A percentile compares a stretch with the other conserved stretches of the same genome.
Evolutionary conservation across 2,329 filamentous ascomycete species (phyloP).

Genomic region (Nothophoma quercina): DNA sequence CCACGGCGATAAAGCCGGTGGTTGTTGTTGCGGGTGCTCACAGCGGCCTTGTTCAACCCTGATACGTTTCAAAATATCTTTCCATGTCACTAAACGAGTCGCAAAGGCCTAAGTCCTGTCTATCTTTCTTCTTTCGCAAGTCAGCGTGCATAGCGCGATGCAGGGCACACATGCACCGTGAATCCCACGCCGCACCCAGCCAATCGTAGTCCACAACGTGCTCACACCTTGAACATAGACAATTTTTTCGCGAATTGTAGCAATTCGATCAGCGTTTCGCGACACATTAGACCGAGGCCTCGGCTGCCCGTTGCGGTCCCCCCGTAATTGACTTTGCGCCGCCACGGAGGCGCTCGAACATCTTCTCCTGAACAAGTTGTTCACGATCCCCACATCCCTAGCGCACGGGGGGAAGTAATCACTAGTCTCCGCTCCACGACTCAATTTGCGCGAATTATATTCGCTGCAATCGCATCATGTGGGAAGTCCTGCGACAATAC

Average conservation of each 20-base stretch:
- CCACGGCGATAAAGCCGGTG: conserved; percentile 28
- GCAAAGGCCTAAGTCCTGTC: neutral
- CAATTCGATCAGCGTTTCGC: conserved; percentile 12
- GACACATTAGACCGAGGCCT: conserved; percentile 25
- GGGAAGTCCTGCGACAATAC: conserved; percentile 19
- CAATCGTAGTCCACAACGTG: conserved; percentile 30
- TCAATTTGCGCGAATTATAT: conserved; percentile 29
- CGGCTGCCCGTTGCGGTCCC: conserved; percentile 31
- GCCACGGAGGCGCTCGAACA: conserved; percentile 15
- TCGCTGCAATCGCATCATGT: conserved; percentile 23
- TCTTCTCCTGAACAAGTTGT: conserved; percentile 14
- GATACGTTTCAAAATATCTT: conserved; percentile 8
- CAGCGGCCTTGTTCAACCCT: conserved; percentile 15
- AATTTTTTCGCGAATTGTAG: neutral
- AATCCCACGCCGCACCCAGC: conserved; percentile 17
- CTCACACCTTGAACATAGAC: conserved; percentile 12
- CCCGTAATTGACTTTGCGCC: conserved; percentile 33
- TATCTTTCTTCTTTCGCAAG: conserved; percentile 8
- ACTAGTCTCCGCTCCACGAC: conserved; percentile 30
- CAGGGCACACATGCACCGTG: conserved; percentile 23
- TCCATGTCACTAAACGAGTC: neutral
- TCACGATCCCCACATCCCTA: conserved; percentile 23
- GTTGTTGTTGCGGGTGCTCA: conserved; percentile 31
- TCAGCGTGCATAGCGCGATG: conserved; percentile 3
- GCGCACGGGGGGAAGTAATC: conserved; percentile 41